Evolutionary conservation across 176 grass and related monocot genomes (phyloP).

Genomic region (Aegilops sharonensis): DNA sequence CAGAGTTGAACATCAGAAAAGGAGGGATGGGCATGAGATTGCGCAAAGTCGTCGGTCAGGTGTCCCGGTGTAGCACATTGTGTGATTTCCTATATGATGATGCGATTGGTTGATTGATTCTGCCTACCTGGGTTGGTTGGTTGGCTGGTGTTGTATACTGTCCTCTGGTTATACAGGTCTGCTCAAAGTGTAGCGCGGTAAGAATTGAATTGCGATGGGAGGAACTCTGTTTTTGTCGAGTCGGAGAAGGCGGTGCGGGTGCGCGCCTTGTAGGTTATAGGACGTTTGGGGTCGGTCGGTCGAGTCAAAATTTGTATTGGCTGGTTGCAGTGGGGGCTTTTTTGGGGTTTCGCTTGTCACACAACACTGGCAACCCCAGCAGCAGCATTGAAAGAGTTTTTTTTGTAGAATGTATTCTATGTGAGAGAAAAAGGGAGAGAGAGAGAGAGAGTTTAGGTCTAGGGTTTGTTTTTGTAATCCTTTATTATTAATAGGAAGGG

Average conservation of each 20-base stretch:
- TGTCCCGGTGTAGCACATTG: background rate
- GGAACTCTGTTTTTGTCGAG: background rate
- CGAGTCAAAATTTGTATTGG: constrained; percentile 22
- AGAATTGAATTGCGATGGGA: background rate
- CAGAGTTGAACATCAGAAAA: background rate
- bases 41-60: background rate
- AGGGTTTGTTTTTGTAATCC: background rate
- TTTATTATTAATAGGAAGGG: background rate
- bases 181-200: constrained; percentile 3
- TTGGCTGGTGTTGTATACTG: background rate
- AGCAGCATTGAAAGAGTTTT: constrained; percentile 26
- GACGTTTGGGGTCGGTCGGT: background rate
- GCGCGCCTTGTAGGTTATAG: background rate
- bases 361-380: constrained; percentile 34
- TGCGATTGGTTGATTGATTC: background rate
- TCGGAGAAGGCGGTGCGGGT: background rate
- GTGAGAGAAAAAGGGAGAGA: background rate
- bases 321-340: constrained; percentile 42
- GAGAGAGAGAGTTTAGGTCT: constrained; percentile 18
- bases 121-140: background rate
- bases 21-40: background rate
- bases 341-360: constrained; percentile 30
- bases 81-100: constrained; percentile 6
- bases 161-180: background rate
- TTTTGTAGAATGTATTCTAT: constrained; percentile 39